Evolutionary conservation across 2,329 filamentous ascomycete species (phyloP).

Genomic region (Hypoxylon sp.): DNA sequence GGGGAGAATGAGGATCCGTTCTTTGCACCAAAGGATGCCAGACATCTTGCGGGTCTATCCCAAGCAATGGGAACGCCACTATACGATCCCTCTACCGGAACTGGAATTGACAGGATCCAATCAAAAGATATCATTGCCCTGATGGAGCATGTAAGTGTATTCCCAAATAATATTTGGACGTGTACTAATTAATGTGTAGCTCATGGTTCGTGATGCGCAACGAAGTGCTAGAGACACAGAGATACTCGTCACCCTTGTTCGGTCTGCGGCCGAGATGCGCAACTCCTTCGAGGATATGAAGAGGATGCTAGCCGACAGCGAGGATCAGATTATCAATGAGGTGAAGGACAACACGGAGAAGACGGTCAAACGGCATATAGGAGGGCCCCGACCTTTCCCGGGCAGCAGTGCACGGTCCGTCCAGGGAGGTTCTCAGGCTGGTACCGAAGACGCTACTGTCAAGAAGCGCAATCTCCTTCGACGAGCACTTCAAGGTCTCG

Average conservation of each 20-base stretch:
- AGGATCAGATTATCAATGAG: constrained; percentile 88
- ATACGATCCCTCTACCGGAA: constrained; percentile 90
- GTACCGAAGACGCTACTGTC: constrained; percentile 71
- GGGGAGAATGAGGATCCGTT: constrained; percentile 77
- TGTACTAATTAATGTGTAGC: constrained; percentile 61
- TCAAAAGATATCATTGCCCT: constrained; percentile 96
- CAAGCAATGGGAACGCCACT: constrained; percentile 91
- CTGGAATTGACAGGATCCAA: constrained; percentile 90
- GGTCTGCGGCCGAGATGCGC: constrained; percentile 96
- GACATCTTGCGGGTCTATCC: constrained; percentile 89
- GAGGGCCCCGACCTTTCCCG: constrained; percentile 88
- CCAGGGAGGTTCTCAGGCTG: constrained; percentile 69
- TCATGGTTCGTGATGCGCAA: constrained; percentile 96
- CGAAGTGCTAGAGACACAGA: constrained; percentile 96
- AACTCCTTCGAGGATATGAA: constrained; percentile 97
- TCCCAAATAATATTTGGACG: background rate
- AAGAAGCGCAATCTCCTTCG: constrained; percentile 97
- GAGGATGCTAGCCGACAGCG: constrained; percentile 89
- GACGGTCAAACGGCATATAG: constrained; percentile 84
- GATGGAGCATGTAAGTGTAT: constrained; percentile 87
- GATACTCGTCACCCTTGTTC: constrained; percentile 93
- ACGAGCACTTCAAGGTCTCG: constrained; percentile 91
- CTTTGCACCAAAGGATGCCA: constrained; percentile 69
- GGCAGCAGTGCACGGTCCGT: constrained; percentile 73
- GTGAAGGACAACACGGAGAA: constrained; percentile 91